phyloP scores from a whole-genome alignment of 2,329 filamentous ascomycete species.

The Pseudocercospora crystallina region DNA sequence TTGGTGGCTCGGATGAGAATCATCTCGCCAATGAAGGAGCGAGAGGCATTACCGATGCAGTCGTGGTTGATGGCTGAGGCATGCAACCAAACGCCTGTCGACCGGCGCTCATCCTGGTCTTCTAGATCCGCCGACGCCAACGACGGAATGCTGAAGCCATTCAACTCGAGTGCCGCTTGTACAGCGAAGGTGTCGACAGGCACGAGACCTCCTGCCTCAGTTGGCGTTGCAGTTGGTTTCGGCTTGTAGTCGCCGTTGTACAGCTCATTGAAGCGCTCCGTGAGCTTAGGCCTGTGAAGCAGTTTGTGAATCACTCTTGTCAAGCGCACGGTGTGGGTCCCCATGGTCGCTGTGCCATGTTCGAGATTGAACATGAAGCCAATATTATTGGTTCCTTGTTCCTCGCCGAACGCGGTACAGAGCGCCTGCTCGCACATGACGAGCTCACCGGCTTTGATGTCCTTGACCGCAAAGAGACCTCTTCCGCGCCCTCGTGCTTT shows the following conservation, averaged over 20 bases:
- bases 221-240: neutral
- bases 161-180: slow-evolving; percentile 17
- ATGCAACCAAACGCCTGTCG: slow-evolving; percentile 48
- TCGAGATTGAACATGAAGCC: slow-evolving; percentile 12
- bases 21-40: slow-evolving; percentile 57
- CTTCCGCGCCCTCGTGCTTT: slow-evolving; percentile 37
- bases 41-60: slow-evolving; percentile 49
- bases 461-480: slow-evolving; percentile 44
- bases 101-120: neutral
- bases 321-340: slow-evolving; percentile 17
- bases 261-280: slow-evolving; percentile 17
- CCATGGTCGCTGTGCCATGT: slow-evolving; percentile 9
- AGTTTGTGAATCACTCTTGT: slow-evolving; percentile 22
- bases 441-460: slow-evolving; percentile 42
- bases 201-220: slow-evolving; percentile 18
- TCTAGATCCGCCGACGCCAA: neutral
- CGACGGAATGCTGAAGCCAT: slow-evolving; percentile 17
- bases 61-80: slow-evolving; percentile 56
- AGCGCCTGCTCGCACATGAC: slow-evolving; percentile 41
- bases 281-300: slow-evolving; percentile 15
- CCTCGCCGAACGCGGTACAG: slow-evolving; percentile 11
- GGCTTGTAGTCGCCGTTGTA: slow-evolving; percentile 18
- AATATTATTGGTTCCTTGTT: slow-evolving; percentile 4
- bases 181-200: slow-evolving; percentile 21
- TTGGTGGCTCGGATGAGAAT: slow-evolving; percentile 50